These are phyloP conservation scores for Colletotrichum viniferum DNA, from an alignment of 2,329 filamentous ascomycete genomes.

Conservation along the genomic window DNA sequence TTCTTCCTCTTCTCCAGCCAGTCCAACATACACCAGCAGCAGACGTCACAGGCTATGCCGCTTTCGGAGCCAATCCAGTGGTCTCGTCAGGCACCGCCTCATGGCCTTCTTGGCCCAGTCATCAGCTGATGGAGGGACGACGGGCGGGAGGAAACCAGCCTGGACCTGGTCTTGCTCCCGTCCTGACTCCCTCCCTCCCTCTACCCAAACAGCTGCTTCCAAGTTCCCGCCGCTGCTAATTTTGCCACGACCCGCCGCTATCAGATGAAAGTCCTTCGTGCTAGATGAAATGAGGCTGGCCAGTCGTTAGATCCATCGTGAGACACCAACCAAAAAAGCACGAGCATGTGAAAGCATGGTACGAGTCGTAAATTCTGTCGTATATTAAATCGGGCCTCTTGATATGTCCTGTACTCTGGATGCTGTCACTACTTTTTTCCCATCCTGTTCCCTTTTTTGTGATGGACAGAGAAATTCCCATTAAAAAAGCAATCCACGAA, in stretches of 20 bases:
- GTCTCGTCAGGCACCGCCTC: neutral
- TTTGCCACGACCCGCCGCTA: neutral
- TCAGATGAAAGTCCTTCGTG: conserved; percentile 3
- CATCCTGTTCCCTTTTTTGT: neutral
- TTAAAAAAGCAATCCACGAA: neutral
- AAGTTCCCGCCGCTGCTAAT: neutral
- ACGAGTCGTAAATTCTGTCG: conserved; percentile 1
- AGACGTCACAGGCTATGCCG: neutral
- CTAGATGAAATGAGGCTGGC: conserved; percentile 1
- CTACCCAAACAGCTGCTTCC: neutral
- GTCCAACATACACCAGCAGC: neutral
- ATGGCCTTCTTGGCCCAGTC: neutral
- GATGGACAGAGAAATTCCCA: neutral
- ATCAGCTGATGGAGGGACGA: conserved; percentile 2
- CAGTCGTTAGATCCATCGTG: neutral
- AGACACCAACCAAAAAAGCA: neutral
- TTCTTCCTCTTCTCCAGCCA: neutral
- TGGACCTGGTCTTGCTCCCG: neutral
- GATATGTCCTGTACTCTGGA: neutral
- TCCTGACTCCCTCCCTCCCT: neutral
- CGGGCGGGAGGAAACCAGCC: neutral
- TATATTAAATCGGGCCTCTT: conserved; percentile 7
- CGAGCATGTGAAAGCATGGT: conserved; percentile 5
- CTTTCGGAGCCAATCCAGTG: neutral
- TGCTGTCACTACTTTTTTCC: neutral